Conservation (phyloP, 2,329 filamentous ascomycete species). For the Sordariomycetes sp. region DNA sequence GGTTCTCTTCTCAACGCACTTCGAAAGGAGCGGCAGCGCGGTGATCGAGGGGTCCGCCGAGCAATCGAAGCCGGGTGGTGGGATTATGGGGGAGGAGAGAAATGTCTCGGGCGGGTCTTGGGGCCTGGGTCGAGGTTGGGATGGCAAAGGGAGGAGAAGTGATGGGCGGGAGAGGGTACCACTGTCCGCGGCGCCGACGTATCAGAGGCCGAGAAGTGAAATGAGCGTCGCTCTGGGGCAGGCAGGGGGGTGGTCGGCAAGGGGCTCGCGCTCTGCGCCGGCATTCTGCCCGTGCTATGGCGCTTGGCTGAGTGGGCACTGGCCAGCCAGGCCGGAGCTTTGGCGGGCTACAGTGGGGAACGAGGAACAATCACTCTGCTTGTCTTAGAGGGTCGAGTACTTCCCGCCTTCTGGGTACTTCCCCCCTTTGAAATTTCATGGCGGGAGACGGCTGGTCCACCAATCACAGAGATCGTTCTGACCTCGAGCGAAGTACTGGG, state of each 20-base stretch:
- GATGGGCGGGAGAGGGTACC: constrained; percentile 1
- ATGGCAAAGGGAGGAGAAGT: constrained; percentile 1
- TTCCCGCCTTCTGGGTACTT: neutral
- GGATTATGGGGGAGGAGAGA: constrained; percentile 2
- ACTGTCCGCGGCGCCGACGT: neutral
- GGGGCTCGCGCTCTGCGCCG: neutral
- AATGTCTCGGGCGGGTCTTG: constrained; percentile 4
- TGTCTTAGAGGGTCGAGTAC: neutral
- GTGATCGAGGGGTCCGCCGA: constrained; percentile 2
- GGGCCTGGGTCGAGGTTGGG: neutral
- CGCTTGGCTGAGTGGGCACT: constrained; percentile 1
- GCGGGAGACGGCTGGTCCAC: neutral
- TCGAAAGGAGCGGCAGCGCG: constrained; percentile 1
- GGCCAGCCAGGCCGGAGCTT: neutral
- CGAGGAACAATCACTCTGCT: neutral
- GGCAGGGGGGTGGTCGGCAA: constrained; percentile 2
- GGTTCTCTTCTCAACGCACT: neutral
- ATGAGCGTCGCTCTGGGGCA: neutral
- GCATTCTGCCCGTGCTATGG: neutral
- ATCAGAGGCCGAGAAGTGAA: constrained; percentile 6
- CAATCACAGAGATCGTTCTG: neutral
- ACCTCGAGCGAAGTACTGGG: neutral
- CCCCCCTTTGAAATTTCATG: neutral
- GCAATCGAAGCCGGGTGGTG: neutral
- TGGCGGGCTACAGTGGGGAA: neutral